Evolutionary conservation across 345 rosid species (phyloP).

Genomic region (Heritiera littoralis): DNA sequence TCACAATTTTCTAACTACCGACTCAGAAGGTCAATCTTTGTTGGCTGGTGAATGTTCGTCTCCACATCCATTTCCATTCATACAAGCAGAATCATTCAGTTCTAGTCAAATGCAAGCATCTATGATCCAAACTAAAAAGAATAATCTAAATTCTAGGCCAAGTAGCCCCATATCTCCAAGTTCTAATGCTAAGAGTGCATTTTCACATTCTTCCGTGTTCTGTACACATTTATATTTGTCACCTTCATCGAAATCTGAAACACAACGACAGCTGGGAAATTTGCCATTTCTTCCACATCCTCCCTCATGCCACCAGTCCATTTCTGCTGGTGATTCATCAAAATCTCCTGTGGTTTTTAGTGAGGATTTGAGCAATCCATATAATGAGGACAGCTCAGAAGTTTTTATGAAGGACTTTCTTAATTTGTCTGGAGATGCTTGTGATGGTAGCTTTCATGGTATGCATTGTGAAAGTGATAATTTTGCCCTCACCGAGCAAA

Average conservation of each 20-base stretch:
- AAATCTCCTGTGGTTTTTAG: constrained; percentile 53
- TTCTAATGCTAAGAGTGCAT: constrained; percentile 46
- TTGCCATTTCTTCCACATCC: constrained; percentile 87
- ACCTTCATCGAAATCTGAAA: constrained; percentile 72
- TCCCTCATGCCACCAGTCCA: constrained; percentile 47
- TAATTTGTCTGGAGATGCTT: constrained; percentile 52
- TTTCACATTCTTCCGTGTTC: constrained; percentile 74
- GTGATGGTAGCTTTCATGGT: constrained; percentile 54
- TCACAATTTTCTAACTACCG: constrained; percentile 34
- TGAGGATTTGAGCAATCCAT: constrained; percentile 48
- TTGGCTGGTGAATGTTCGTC: constrained; percentile 35
- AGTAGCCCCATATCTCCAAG: constrained; percentile 41
- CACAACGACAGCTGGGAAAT: constrained; percentile 57
- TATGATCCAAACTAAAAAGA: constrained; percentile 25
- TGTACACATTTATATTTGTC: constrained; percentile 77
- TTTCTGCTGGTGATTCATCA: constrained; percentile 52
- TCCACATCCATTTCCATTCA: constrained; percentile 40
- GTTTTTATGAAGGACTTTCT: constrained; percentile 53
- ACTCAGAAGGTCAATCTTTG: constrained; percentile 36
- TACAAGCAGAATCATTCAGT: constrained; percentile 36
- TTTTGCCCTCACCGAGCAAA: constrained; percentile 55
- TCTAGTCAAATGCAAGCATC: constrained; percentile 26
- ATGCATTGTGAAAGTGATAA: constrained; percentile 43
- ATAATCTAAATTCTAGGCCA: constrained; percentile 34
- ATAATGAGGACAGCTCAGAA: constrained; percentile 50